Percentiles rank a stretch among this genome's conserved stretches.
Evolutionary conservation across 768 basidiomycete species (phyloP).

Genomic region (Omphalotus guepiniiformis): DNA sequence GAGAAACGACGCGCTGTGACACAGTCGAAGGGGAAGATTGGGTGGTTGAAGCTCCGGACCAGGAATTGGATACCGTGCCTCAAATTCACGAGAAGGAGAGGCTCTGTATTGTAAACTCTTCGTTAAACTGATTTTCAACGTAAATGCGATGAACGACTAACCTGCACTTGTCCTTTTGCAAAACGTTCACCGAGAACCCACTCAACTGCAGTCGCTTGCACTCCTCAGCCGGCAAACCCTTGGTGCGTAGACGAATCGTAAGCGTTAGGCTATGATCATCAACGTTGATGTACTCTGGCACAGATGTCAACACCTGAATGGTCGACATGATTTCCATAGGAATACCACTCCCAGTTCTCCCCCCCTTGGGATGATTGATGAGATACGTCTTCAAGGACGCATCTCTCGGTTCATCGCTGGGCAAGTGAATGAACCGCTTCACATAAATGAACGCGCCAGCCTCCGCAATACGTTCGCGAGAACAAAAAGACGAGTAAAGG

Average conservation of each 20-base stretch:
- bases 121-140: background rate
- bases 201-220: slow-evolving; percentile 54
- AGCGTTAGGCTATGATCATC: slow-evolving; percentile 48
- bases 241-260: slow-evolving; percentile 55
- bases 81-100: slow-evolving; percentile 36
- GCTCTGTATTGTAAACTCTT: slow-evolving; percentile 29
- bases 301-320: slow-evolving; percentile 59
- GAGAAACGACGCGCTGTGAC: slow-evolving; percentile 52
- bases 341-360: slow-evolving; percentile 26
- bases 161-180: slow-evolving; percentile 68
- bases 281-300: slow-evolving; percentile 52
- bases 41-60: slow-evolving; percentile 60
- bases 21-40: slow-evolving; percentile 45
- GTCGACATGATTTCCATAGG: slow-evolving; percentile 53
- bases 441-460: slow-evolving; percentile 43
- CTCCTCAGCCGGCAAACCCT: slow-evolving; percentile 42
- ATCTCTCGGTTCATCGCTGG: slow-evolving; percentile 25
- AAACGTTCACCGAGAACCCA: slow-evolving; percentile 51
- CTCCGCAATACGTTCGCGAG: slow-evolving; percentile 35
- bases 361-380: slow-evolving; percentile 11
- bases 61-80: slow-evolving; percentile 52
- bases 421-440: slow-evolving; percentile 49
- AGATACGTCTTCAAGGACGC: slow-evolving; percentile 39
- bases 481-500: slow-evolving; percentile 55
- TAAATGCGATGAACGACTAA: slow-evolving; percentile 25